Base-by-base conservation (phyloP, 805 yeast species). In the Clavispora vitiphila region DNA sequence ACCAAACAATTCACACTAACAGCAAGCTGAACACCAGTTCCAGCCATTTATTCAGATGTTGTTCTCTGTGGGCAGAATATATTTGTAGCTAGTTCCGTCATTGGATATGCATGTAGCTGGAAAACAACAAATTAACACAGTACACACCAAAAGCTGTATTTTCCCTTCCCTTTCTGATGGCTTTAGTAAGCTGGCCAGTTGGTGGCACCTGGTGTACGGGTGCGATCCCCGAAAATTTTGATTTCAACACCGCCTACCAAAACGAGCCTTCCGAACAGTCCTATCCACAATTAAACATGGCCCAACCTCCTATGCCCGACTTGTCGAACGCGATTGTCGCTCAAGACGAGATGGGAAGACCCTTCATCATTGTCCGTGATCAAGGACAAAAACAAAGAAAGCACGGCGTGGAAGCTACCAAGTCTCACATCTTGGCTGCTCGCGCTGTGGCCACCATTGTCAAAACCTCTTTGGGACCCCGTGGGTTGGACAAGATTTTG, bases 281-380 rank as follows among this genome's bases (percentile, higher is more conserved):
- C 35, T 20, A 18, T 21, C 25, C 24, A 23, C 18, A 35, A 29
- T 29, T 20, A 15, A 50, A 40, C 39, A 51, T 51, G 55, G 55
- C 55, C 16, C 51, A 51, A 37, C 44, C 30, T 9, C 49, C 46
- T 46, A 76, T 80, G 85, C 96, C 96, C 31, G 99, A 93, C 64
- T 73, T 93, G 77, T 90, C 98, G 53, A 93, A 95, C 59, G 99
- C 99, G 66, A 89, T 93, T 56, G 88, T 93, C 72, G 98, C 99
- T 3, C 99, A 91, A 67, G 99, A 93, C 64, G 99, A 93, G 66
- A 87, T 86, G 90, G 99, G 99, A 16, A 83, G 99, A 66, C 99
- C 99, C 16, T 88, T 93, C 62, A 91, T 93, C 60, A 93, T 93
- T 61, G 99, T 93, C 40, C 81, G 93, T 62, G 99, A 93, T 62